Conservation (phyloP, 2,329 filamentous ascomycete species). For the Arthrinium puccinioides region DNA sequence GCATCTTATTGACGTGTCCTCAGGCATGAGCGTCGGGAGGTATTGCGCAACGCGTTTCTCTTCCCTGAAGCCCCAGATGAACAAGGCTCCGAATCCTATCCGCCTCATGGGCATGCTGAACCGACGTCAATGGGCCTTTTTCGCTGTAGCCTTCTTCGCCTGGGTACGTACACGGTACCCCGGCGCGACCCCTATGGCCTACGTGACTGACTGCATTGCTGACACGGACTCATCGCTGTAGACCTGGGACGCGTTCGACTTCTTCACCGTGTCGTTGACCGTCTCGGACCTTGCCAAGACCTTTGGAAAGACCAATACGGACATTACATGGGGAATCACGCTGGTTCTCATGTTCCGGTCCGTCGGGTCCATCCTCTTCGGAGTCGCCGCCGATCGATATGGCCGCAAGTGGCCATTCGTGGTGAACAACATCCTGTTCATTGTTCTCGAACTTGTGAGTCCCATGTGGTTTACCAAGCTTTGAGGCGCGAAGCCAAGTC, state of each 20-base stretch:
- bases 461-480: constrained; percentile 1
- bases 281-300: constrained; percentile 43
- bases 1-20: no score
- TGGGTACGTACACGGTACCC: no score
- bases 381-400: constrained; percentile 47
- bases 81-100: constrained; percentile 45
- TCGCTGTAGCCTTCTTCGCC: constrained; percentile 45
- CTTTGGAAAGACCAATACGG: constrained; percentile 46
- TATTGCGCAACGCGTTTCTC: constrained; percentile 47
- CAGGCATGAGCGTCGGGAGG: constrained; percentile 13
- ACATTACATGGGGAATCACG: constrained; percentile 59
- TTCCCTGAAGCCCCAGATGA: constrained; percentile 50
- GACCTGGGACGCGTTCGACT: constrained; percentile 61
- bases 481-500: not conserved
- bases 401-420: constrained; percentile 67
- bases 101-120: constrained; percentile 40
- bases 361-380: constrained; percentile 46
- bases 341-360: constrained; percentile 55
- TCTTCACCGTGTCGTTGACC: constrained; percentile 57
- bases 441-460: constrained; percentile 61
- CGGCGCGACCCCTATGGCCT: no score
- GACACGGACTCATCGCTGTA: no score
- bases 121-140: constrained; percentile 47
- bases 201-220: not conserved
- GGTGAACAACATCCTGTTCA: constrained; percentile 66